Conservation (phyloP, 306 rosid genomes). For the Carpinus fangiana region DNA sequence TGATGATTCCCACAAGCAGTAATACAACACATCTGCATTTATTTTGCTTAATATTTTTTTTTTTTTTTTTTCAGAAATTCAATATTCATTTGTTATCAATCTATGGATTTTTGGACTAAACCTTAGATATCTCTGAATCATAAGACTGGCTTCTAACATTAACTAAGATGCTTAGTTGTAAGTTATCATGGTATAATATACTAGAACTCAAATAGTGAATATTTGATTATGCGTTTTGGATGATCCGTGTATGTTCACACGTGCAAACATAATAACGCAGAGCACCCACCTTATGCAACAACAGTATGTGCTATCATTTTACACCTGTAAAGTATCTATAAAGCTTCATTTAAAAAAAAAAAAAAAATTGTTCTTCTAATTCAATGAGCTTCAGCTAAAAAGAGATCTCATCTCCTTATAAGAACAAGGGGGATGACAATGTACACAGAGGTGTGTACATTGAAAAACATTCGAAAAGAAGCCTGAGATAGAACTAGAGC, state of each 20-base stretch:
- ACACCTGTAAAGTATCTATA: background rate
- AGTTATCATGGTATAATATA: background rate
- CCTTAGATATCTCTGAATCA: background rate
- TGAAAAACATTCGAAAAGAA: too few species aligned
- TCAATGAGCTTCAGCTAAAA: background rate
- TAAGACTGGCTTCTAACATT: background rate
- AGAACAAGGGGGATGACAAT: background rate
- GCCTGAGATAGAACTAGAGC: too few species aligned
- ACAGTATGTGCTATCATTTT: background rate
- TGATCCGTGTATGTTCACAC: background rate
- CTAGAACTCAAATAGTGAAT: background rate
- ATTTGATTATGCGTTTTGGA: background rate
- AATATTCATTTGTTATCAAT: background rate
- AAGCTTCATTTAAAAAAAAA: background rate
- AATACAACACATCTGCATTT: background rate
- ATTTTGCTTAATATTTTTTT: background rate
- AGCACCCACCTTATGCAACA: background rate
- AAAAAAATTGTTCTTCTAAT: background rate
- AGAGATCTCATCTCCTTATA: background rate
- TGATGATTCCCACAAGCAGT: background rate
- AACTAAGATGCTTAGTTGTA: background rate
- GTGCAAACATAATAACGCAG: background rate
- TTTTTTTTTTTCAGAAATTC: background rate
- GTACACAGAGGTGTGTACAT: too few species aligned
- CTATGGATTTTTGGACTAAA: background rate